These are phyloP conservation scores for Pleomassaria siparia DNA, from an alignment of 2,329 filamentous ascomycete genomes.

Conservation along the genomic window DNA sequence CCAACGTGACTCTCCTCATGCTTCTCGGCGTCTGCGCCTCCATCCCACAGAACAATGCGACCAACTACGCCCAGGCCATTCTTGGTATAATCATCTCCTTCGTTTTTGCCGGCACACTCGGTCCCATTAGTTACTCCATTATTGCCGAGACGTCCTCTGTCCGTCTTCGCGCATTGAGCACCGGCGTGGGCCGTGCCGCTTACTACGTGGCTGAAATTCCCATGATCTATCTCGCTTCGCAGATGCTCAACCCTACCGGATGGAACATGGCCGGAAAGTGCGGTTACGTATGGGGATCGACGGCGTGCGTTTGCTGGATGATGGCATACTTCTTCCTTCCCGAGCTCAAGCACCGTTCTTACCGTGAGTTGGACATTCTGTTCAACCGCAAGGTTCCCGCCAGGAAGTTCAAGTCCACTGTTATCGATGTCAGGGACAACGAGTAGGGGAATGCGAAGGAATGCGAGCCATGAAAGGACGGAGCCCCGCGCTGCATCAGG, in stretches of 20 bases:
- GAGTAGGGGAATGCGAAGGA: conserved; percentile 50
- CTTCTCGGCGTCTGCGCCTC: conserved; percentile 63
- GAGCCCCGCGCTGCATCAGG: no score
- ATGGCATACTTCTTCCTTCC: conserved; percentile 55
- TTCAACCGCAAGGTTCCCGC: conserved; percentile 52
- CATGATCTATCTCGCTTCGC: conserved; percentile 60
- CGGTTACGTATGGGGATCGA: conserved; percentile 39
- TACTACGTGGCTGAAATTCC: conserved; percentile 69
- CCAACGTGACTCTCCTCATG: conserved; percentile 58
- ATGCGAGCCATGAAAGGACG: no score
- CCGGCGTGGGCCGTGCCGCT: conserved; percentile 62
- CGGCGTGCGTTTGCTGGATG: conserved; percentile 58
- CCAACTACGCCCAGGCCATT: conserved; percentile 60
- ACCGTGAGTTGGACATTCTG: conserved; percentile 54
- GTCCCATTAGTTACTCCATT: conserved; percentile 66
- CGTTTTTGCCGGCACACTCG: conserved; percentile 63
- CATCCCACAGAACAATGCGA: conserved; percentile 42
- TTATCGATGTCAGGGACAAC: conserved; percentile 61
- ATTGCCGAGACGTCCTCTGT: conserved; percentile 68
- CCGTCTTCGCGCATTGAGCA: conserved; percentile 66
- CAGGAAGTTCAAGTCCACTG: conserved; percentile 58
- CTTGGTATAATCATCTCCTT: conserved; percentile 67
- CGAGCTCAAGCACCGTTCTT: conserved; percentile 56
- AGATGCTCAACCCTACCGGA: conserved; percentile 48
- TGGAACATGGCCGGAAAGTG: conserved; percentile 43